phyloP scores from a whole-genome alignment of 1,284 basidiomycete species.

The Laetiporus sulphureus region DNA sequence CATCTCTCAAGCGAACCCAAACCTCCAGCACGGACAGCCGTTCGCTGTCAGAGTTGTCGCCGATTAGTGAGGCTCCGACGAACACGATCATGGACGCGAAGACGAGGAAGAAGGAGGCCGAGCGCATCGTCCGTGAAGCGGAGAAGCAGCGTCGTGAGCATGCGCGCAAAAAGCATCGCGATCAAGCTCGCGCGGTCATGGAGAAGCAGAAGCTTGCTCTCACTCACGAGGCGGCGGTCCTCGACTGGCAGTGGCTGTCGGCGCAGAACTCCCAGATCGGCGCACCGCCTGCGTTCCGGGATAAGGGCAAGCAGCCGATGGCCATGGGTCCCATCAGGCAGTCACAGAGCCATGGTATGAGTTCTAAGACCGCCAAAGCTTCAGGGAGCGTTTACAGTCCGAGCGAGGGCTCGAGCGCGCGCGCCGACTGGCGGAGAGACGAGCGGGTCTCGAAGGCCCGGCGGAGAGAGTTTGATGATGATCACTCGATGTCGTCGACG shows the following conservation, averaged over 20 bases:
- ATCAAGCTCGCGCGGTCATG: constrained; percentile 94
- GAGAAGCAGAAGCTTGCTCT: constrained; percentile 80
- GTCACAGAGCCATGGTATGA: constrained; percentile 34
- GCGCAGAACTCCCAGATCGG: constrained; percentile 31
- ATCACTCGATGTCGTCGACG: constrained; percentile 85
- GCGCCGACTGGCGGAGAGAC: constrained; percentile 46
- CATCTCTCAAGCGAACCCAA: constrained; percentile 81
- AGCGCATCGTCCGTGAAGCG: constrained; percentile 77
- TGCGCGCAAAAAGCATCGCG: constrained; percentile 66
- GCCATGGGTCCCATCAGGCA: constrained; percentile 56
- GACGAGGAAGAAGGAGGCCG: constrained; percentile 87
- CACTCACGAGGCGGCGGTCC: constrained; percentile 43
- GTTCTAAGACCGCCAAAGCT: constrained; percentile 44
- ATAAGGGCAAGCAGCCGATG: constrained; percentile 43
- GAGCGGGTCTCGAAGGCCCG: constrained; percentile 73
- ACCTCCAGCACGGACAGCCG: constrained; percentile 73
- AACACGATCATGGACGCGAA: constrained; percentile 54
- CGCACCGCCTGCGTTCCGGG: constrained; percentile 10
- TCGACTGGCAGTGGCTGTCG: constrained; percentile 56
- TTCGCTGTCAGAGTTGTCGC: constrained; percentile 50
- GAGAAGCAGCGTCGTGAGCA: constrained; percentile 84
- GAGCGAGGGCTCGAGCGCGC: constrained; percentile 31
- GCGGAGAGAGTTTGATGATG: constrained; percentile 79
- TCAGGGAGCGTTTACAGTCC: constrained; percentile 50
- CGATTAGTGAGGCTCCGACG: constrained; percentile 27